Evolutionary conservation across 495 filamentous ascomycete species (phyloP).

Genomic region (Penicillium manginii): DNA sequence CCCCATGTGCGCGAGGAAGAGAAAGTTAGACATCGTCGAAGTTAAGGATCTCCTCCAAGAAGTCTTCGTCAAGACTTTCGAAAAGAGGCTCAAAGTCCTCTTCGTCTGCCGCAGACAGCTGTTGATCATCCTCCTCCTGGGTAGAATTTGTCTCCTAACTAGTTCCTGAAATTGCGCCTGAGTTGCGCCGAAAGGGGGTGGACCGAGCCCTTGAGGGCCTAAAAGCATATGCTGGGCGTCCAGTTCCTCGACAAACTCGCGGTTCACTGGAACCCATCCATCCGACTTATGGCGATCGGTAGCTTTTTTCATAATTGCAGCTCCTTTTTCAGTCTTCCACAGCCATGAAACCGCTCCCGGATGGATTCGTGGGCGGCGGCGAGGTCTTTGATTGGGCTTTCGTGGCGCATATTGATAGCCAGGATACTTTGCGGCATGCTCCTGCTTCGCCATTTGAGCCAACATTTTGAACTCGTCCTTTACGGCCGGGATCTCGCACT

Average conservation of each 20-base stretch:
- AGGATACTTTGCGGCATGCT: constrained; percentile 47
- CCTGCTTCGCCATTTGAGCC: constrained; percentile 42
- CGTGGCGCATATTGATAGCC: constrained; percentile 55
- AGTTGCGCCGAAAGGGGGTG: too few species aligned
- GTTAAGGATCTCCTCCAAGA: too few species aligned
- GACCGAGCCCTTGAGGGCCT: too few species aligned
- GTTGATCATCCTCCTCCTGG: too few species aligned
- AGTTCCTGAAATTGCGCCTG: too few species aligned
- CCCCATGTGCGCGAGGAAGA: too few species aligned
- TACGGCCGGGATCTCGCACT: constrained; percentile 35
- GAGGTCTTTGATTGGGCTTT: constrained; percentile 51
- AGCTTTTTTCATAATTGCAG: background rate
- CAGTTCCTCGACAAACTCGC: background rate
- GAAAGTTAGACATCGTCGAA: too few species aligned
- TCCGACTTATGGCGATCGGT: background rate
- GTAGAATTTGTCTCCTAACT: too few species aligned
- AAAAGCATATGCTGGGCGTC: too few species aligned
- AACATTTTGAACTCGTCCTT: constrained; percentile 36
- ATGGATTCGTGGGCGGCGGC: constrained; percentile 26
- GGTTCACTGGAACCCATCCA: background rate
- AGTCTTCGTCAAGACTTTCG: too few species aligned
- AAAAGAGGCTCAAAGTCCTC: too few species aligned
- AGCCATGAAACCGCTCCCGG: background rate
- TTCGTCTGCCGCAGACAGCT: too few species aligned
- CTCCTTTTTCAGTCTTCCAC: background rate